A percentile compares a stretch with the other conserved stretches of the same genome.
Evolutionary conservation across 2,329 filamentous ascomycete species (phyloP).

Genomic region (Fusarium tricinctum): DNA sequence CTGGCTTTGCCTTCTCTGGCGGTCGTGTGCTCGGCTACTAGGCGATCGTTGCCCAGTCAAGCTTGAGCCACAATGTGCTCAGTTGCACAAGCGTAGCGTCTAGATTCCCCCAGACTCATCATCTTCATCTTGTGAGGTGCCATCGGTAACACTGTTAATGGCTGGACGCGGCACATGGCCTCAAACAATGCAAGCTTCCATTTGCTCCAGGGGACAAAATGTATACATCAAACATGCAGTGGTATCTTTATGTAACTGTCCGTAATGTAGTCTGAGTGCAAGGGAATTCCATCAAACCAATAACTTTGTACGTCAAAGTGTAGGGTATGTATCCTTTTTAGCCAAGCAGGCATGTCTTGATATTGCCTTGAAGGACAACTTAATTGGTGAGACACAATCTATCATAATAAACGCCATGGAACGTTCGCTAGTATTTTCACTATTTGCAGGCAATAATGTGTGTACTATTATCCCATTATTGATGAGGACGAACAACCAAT

Average conservation of each 20-base stretch:
- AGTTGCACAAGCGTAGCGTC: constrained; percentile 41
- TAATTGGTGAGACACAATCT: neutral
- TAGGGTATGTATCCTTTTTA: constrained; percentile 27
- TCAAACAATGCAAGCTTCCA: constrained; percentile 36
- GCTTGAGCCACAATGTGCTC: constrained; percentile 35
- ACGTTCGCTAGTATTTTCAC: neutral
- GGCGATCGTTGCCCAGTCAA: constrained; percentile 37
- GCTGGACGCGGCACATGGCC: constrained; percentile 31
- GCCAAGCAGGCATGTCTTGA: constrained; percentile 6
- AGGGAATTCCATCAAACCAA: neutral
- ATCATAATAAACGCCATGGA: neutral
- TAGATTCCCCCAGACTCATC: constrained; percentile 34
- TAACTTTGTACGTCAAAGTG: neutral
- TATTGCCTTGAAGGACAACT: neutral
- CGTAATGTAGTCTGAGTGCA: neutral
- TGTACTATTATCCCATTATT: neutral
- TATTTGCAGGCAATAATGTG: neutral
- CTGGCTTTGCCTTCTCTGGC: constrained; percentile 26
- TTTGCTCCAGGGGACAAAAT: neutral
- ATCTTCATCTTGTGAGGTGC: constrained; percentile 27
- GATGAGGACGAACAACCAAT: neutral
- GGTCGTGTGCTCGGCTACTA: constrained; percentile 19
- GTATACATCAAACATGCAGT: constrained; percentile 1
- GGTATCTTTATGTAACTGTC: neutral
- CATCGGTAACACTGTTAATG: constrained; percentile 35